These are phyloP conservation scores for Cladosporium colombiae DNA, from an alignment of 2,329 filamentous ascomycete genomes.

Conservation along the genomic window DNA sequence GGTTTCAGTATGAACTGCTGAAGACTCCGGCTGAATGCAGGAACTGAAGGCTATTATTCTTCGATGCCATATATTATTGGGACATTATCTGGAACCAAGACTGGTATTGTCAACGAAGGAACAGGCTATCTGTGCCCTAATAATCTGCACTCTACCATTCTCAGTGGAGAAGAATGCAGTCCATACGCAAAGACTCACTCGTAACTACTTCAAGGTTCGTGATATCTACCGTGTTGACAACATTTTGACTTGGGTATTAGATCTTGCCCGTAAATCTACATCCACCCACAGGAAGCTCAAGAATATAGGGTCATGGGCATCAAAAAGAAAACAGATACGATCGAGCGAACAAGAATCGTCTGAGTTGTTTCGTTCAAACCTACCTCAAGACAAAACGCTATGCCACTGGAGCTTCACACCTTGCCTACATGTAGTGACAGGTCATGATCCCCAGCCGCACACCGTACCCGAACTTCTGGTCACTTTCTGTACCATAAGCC, in stretches of 20 bases:
- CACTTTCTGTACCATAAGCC: background rate
- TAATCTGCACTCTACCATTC: background rate
- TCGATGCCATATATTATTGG: background rate
- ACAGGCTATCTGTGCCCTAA: background rate
- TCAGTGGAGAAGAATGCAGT: background rate
- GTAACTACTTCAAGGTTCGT: background rate
- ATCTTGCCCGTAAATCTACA: background rate
- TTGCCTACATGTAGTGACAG: too few relatives aligned
- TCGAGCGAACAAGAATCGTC: too few relatives aligned
- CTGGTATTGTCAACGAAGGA: background rate
- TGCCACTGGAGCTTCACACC: too few relatives aligned
- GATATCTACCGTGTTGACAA: background rate
- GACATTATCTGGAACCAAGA: background rate
- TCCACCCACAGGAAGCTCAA: background rate
- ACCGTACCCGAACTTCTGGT: background rate
- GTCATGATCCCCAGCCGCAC: too few relatives aligned
- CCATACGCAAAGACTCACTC: background rate
- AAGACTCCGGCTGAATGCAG: background rate
- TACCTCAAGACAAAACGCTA: too few relatives aligned
- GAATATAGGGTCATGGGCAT: too few relatives aligned
- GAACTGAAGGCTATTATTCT: background rate
- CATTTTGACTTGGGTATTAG: background rate
- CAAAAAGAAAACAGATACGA: background rate
- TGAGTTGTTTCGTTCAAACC: too few relatives aligned
- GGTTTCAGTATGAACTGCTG: background rate